Evolutionary conservation across 2,329 filamentous ascomycete genomes (phyloP).

Genomic region (Rosellinia necatrix): DNA sequence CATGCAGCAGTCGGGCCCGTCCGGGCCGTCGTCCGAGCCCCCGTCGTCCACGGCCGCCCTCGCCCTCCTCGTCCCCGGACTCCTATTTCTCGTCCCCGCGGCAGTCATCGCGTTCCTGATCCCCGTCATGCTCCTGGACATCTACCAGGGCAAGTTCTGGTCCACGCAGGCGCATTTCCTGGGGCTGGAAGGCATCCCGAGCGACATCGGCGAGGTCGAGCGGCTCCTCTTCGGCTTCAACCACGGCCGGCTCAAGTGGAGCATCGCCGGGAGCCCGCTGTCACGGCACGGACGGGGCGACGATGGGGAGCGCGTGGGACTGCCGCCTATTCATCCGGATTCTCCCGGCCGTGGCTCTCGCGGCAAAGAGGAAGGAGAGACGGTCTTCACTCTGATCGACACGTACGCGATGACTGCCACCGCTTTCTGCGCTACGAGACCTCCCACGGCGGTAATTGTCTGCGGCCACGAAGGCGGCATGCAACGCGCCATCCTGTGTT

Average conservation of each 20-base stretch:
- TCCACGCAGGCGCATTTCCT: constrained; percentile 1
- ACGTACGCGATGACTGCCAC: constrained; percentile 12
- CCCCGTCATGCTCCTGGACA: not conserved
- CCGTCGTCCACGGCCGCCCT: too few relatives aligned
- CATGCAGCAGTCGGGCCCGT: too few relatives aligned
- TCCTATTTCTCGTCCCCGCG: constrained; percentile 1
- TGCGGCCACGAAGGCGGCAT: constrained; percentile 20
- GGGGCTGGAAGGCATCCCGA: not conserved
- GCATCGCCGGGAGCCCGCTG: not conserved
- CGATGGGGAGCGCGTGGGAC: not conserved
- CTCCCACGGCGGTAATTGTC: constrained; percentile 9
- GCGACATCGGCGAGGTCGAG: constrained; percentile 4
- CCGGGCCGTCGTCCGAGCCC: too few relatives aligned
- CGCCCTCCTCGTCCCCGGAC: too few relatives aligned
- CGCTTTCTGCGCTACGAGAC: constrained; percentile 7
- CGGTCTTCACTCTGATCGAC: constrained; percentile 16
- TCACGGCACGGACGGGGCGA: not conserved
- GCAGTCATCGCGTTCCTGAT: not conserved
- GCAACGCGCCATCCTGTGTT: constrained; percentile 14
- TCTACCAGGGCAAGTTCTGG: constrained; percentile 7
- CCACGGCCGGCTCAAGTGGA: constrained; percentile 1
- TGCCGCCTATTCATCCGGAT: too few relatives aligned
- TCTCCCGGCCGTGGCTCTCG: too few relatives aligned
- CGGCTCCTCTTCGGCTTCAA: constrained; percentile 2
- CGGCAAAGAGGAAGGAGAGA: not conserved